phyloP scores from a whole-genome alignment of 345 rosid species.

The Linum tenue region DNA sequence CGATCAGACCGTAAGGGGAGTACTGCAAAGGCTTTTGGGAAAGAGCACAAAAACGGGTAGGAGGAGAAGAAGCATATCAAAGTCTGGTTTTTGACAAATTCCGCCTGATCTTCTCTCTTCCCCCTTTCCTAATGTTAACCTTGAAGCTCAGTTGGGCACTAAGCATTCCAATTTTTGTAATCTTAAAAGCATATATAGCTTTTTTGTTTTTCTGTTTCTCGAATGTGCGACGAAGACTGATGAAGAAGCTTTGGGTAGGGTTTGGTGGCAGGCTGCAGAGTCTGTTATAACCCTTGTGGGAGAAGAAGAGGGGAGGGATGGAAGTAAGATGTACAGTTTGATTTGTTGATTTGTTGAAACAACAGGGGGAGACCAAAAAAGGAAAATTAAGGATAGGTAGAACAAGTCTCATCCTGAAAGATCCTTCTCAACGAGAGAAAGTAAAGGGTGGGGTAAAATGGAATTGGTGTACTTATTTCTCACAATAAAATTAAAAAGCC shows the following conservation, averaged over 20 bases:
- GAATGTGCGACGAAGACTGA: neutral
- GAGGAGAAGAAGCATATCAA: conserved; percentile 2
- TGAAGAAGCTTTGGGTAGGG: no score
- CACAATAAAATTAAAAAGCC: no score
- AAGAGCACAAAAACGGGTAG: no score
- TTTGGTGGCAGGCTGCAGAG: no score
- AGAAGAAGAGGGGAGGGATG: neutral
- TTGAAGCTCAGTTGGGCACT: no score
- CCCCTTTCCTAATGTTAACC: no score
- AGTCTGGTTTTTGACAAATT: conserved; percentile 5
- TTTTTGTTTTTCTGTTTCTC: neutral
- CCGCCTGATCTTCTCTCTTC: neutral
- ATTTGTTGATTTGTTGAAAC: conserved; percentile 55
- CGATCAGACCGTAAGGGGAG: conserved; percentile 5
- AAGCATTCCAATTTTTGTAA: no score
- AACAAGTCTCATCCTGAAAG: conserved; percentile 11
- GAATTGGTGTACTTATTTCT: conserved; percentile 13
- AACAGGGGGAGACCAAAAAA: conserved; percentile 9
- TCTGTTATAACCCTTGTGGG: no score
- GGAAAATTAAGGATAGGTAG: conserved; percentile 19
- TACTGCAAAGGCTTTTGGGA: no score
- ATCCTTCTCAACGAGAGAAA: conserved; percentile 8
- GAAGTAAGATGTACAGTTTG: conserved; percentile 41
- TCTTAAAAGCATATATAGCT: no score
- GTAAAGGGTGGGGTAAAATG: neutral